A percentile compares a stretch with the other conserved stretches of the same genome.
These are phyloP conservation scores for Sisymbrium irio DNA, from an alignment of 345 rosid species.

Conservation along the genomic window DNA sequence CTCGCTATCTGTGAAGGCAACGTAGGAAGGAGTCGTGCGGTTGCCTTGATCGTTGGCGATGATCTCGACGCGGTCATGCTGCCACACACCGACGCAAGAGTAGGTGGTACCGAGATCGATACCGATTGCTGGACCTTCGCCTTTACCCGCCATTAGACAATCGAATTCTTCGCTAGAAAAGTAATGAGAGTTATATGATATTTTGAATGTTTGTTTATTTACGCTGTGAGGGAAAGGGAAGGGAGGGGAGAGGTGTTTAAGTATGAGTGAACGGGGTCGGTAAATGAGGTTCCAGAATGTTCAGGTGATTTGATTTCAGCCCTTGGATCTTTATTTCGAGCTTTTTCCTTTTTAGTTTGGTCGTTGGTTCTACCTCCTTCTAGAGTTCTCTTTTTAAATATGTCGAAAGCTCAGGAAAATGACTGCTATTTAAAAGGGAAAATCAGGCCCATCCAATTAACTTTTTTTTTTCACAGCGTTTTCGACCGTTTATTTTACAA, in stretches of 20 bases:
- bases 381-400: conserved; percentile 14
- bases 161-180: background rate
- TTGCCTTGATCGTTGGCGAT: conserved; percentile 72
- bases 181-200: too few species aligned
- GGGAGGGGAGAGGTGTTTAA: conserved; percentile 1
- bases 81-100: conserved; percentile 74
- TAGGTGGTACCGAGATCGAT: conserved; percentile 34
- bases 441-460: too few species aligned
- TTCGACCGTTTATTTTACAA: too few species aligned
- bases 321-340: conserved; percentile 19
- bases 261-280: conserved; percentile 12
- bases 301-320: conserved; percentile 12
- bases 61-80: conserved; percentile 70
- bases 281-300: conserved; percentile 29
- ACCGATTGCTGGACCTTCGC: conserved; percentile 38
- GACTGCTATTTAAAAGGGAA: background rate
- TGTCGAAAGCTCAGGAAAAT: background rate
- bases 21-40: conserved; percentile 72
- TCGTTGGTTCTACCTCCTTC: conserved; percentile 29
- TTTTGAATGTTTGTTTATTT: background rate
- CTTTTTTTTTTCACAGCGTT: too few species aligned
- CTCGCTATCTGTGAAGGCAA: conserved; percentile 57
- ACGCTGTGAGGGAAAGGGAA: background rate
- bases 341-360: background rate
- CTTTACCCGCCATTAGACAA: conserved; percentile 32